These are phyloP conservation scores for Yamadazyma pseudoaaseri DNA, from an alignment of 1,139 yeast genomes.

Conservation along the genomic window DNA sequence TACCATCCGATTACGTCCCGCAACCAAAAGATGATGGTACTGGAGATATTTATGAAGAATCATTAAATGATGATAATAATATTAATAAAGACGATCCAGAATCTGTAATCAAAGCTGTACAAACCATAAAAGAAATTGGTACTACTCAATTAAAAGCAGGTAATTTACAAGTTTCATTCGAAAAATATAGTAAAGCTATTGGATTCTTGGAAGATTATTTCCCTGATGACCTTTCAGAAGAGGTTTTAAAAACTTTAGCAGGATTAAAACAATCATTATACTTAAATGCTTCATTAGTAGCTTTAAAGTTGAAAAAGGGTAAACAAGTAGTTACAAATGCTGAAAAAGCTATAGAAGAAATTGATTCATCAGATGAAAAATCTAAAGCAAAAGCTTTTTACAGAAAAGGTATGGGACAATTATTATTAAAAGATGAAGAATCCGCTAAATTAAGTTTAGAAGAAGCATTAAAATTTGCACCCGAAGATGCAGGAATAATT, in stretches of 20 bases:
- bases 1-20: slow-evolving; percentile 58
- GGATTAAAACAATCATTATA: slow-evolving; percentile 59
- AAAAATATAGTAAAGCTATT: slow-evolving; percentile 71
- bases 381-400: slow-evolving; percentile 84
- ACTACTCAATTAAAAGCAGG: slow-evolving; percentile 70
- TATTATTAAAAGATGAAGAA: slow-evolving; percentile 65
- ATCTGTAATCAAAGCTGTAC: slow-evolving; percentile 65
- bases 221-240: slow-evolving; percentile 67
- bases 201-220: slow-evolving; percentile 68
- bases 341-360: slow-evolving; percentile 62
- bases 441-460: slow-evolving; percentile 66
- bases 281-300: slow-evolving; percentile 75
- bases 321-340: slow-evolving; percentile 60
- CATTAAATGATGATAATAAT: slow-evolving; percentile 68
- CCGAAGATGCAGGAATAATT: slow-evolving; percentile 71
- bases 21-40: slow-evolving; percentile 66
- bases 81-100: slow-evolving; percentile 60
- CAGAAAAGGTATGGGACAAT: slow-evolving; percentile 79
- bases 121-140: slow-evolving; percentile 73
- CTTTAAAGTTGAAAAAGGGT: slow-evolving; percentile 61
- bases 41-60: slow-evolving; percentile 82
- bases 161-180: slow-evolving; percentile 53
- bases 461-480: slow-evolving; percentile 64
- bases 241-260: slow-evolving; percentile 48
- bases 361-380: slow-evolving; percentile 62